These are phyloP conservation scores for Lotmaria passim DNA, from an alignment of 208 protist species.

Conservation along the genomic window DNA sequence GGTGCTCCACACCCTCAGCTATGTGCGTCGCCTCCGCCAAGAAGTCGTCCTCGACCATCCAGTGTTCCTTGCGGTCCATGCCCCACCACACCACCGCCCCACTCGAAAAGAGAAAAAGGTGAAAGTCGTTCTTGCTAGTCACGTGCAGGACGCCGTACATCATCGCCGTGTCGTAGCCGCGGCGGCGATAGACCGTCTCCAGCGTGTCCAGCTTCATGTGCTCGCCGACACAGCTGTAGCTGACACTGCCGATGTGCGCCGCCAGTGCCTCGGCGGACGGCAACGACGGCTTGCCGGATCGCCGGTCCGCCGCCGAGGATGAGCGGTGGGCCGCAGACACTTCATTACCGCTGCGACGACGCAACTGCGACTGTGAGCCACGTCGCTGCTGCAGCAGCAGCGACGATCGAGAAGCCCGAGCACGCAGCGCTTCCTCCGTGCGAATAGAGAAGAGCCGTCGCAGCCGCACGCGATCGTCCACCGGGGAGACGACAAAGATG, in stretches of 20 bases:
- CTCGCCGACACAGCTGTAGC: slow-evolving; percentile 61
- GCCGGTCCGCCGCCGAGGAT: slow-evolving; percentile 18
- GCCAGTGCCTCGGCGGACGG: slow-evolving; percentile 45
- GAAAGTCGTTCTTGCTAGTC: slow-evolving; percentile 45
- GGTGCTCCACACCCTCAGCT: slow-evolving; percentile 42
- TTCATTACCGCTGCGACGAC: slow-evolving; percentile 5
- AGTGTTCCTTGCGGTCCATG: slow-evolving; percentile 66
- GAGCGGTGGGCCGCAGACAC: slow-evolving; percentile 1
- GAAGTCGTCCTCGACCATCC: slow-evolving; percentile 78
- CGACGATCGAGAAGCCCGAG: slow-evolving; percentile 1
- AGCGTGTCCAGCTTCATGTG: slow-evolving; percentile 53
- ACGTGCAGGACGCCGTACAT: slow-evolving; percentile 67
- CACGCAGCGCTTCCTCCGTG: slow-evolving; percentile 5
- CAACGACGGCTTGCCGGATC: slow-evolving; percentile 21
- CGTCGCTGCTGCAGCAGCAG: background rate
- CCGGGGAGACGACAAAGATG: slow-evolving; percentile 77
- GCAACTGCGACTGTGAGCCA: slow-evolving; percentile 6
- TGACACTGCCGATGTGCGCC: slow-evolving; percentile 65
- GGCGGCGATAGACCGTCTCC: slow-evolving; percentile 50
- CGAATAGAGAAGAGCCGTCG: slow-evolving; percentile 38
- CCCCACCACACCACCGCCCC: slow-evolving; percentile 84
- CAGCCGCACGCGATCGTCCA: slow-evolving; percentile 68
- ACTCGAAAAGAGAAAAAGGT: slow-evolving; percentile 69
- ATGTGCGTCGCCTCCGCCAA: slow-evolving; percentile 45
- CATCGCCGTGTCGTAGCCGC: slow-evolving; percentile 55